Evolutionary conservation across 1,284 basidiomycete species (phyloP).

Genomic region (Ganoderma meredithae): DNA sequence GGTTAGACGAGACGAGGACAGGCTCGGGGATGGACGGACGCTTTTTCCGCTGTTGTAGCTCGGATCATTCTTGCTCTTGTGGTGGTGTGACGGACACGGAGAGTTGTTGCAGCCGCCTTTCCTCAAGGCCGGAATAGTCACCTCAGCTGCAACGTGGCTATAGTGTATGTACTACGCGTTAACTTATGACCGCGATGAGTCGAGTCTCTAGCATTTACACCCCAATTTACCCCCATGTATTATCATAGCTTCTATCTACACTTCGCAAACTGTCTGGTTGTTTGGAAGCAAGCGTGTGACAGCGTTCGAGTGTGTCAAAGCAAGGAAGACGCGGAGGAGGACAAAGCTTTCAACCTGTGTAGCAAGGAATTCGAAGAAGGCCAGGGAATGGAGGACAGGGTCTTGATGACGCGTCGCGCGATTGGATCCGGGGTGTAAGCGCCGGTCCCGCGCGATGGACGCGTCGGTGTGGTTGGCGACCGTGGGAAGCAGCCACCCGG

Average conservation of each 20-base stretch:
- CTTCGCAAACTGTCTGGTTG: neutral
- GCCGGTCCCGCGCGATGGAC: constrained; percentile 8
- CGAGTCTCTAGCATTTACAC: constrained; percentile 23
- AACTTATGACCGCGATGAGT: constrained; percentile 36
- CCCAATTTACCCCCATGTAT: constrained; percentile 22
- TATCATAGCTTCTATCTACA: constrained; percentile 32
- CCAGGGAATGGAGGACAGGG: neutral
- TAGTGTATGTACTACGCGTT: constrained; percentile 29
- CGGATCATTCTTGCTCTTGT: constrained; percentile 2
- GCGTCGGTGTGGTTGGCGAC: constrained; percentile 3
- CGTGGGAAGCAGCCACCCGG: constrained; percentile 31
- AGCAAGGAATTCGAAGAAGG: neutral
- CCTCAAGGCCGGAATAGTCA: constrained; percentile 8
- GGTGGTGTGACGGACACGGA: constrained; percentile 28
- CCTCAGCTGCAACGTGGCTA: constrained; percentile 18
- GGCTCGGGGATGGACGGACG: constrained; percentile 6
- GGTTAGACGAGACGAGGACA: neutral
- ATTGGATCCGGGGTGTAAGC: neutral
- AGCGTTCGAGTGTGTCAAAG: too few relatives aligned
- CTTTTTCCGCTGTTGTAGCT: constrained; percentile 23
- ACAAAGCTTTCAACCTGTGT: neutral
- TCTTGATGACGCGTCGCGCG: neutral
- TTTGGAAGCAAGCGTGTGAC: neutral
- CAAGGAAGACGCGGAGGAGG: neutral
- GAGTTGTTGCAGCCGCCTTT: constrained; percentile 14